Evolutionary conservation across 805 yeast species (phyloP), one percentile per base, ranked within the genome.

Genomic region (Cyberlindnera amylophila): DNA sequence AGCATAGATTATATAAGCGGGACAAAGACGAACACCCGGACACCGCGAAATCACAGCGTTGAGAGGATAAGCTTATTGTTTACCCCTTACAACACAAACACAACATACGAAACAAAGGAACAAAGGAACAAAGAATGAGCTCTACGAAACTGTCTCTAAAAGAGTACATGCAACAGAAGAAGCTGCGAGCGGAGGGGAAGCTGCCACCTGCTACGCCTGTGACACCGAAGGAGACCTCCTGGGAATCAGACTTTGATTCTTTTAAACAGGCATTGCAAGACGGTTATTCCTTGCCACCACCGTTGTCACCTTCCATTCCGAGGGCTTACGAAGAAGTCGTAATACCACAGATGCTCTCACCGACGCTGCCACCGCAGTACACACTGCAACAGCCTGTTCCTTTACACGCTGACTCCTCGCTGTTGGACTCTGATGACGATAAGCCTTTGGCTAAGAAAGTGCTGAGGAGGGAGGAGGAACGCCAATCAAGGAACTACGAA

Each of bases 331-430:
- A n/a, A n/a, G n/a, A n/a, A n/a, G n/a, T 28, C 13, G 32, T 31
- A 36, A 42, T 51, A 3, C 55, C 55, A 4, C 38, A 24, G 32
- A 45, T 48, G 48, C 39, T 54, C 2, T 51, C 57, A 12, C 59
- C 59, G 1, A 52, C 57, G 3, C 30, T 52, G 4, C 57, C 57
- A 3, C 38, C 48, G 2, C 42, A 30, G 24, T 49, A 44, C 21
- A 26, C 39, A 1, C 26, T 34, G 3, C 27, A 37, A 24, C 46
- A 42, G 28, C 47, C 49, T 4, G 30, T 14, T 10, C 44, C 45
- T 1, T 36, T 31, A 4, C 31, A 23, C 4, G 14, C 21, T 1
- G 29, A 31, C 26, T 35, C 31, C 6, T 17, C 24, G 23, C 6
- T 30, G 12, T 17, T 28, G 14, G 23, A 32, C 4, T n/a, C 21